Evolutionary conservation across 2,329 filamentous ascomycete genomes (phyloP).

Genomic region (Ophiostoma sp.): DNA sequence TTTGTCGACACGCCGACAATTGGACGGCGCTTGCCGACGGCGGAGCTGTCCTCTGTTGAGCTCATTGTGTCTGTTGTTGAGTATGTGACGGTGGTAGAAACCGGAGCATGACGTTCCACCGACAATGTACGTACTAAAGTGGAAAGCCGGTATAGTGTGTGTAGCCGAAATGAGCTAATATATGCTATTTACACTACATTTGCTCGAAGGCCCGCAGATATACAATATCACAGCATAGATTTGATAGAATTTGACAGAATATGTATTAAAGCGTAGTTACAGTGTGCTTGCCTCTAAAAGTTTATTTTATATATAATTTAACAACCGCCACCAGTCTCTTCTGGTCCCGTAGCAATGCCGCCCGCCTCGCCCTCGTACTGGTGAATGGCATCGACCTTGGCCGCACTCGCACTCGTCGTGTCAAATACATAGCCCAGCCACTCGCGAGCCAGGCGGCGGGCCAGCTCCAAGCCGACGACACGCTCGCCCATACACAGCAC

Average conservation of each 20-base stretch:
- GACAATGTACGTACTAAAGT: background rate
- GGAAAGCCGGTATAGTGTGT: background rate
- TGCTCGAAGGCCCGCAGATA: background rate
- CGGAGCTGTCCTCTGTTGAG: background rate
- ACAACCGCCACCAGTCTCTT: constrained; percentile 21
- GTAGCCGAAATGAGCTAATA: background rate
- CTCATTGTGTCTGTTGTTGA: background rate
- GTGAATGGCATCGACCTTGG: constrained; percentile 42
- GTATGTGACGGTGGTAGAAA: background rate
- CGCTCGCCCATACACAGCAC: constrained; percentile 82
- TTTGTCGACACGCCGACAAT: constrained; percentile 71
- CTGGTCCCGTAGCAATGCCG: constrained; percentile 26
- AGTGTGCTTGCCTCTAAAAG: too few relatives aligned
- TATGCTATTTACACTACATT: background rate
- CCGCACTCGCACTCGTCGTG: constrained; percentile 51
- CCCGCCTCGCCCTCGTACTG: constrained; percentile 33
- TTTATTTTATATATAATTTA: too few relatives aligned
- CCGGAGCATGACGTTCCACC: background rate
- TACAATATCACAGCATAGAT: background rate
- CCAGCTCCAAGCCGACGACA: constrained; percentile 75
- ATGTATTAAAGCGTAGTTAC: too few relatives aligned
- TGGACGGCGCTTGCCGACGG: constrained; percentile 44
- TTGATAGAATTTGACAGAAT: background rate
- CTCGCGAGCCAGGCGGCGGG: constrained; percentile 69
- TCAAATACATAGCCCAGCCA: constrained; percentile 85